Evolutionary conservation across 2,329 filamentous ascomycete species (phyloP).

Genomic region (Curvularia lunata): DNA sequence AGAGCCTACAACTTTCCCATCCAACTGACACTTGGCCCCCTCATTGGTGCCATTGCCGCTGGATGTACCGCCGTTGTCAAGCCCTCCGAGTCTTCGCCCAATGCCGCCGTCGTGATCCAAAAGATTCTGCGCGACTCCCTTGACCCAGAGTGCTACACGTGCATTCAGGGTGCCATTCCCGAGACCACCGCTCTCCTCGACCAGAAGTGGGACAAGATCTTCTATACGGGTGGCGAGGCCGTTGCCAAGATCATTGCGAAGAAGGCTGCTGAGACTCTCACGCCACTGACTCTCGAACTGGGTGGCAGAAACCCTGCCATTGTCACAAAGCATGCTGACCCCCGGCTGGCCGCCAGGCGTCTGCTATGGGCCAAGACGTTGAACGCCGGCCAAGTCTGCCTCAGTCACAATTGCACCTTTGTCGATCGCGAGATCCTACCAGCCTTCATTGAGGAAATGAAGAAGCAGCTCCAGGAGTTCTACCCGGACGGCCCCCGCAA

Average conservation of each 20-base stretch:
- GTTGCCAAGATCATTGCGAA: constrained; percentile 69
- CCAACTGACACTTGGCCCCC: constrained; percentile 76
- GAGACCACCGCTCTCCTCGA: constrained; percentile 84
- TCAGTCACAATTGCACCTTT: constrained; percentile 90
- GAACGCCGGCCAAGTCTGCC: constrained; percentile 89
- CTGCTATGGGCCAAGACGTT: constrained; percentile 87
- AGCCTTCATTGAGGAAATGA: constrained; percentile 75
- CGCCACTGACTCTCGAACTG: constrained; percentile 86
- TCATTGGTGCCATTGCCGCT: constrained; percentile 89
- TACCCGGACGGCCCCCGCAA: constrained; percentile 81
- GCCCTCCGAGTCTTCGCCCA: constrained; percentile 82
- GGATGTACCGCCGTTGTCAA: constrained; percentile 91
- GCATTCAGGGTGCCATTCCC: constrained; percentile 80
- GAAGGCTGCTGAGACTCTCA: constrained; percentile 64
- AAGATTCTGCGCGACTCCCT: constrained; percentile 77
- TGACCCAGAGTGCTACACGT: constrained; percentile 75
- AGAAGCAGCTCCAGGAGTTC: constrained; percentile 74
- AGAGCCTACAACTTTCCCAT: constrained; percentile 93
- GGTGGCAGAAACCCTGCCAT: constrained; percentile 93
- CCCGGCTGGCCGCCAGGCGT: constrained; percentile 79
- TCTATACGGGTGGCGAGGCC: constrained; percentile 82
- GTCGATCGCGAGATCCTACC: constrained; percentile 77
- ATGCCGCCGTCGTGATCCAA: constrained; percentile 78
- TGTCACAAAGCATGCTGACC: constrained; percentile 81
- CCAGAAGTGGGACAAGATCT: constrained; percentile 96